phyloP scores from a whole-genome alignment of 2,329 filamentous ascomycete genomes.

The Xylariaceae sp. region DNA sequence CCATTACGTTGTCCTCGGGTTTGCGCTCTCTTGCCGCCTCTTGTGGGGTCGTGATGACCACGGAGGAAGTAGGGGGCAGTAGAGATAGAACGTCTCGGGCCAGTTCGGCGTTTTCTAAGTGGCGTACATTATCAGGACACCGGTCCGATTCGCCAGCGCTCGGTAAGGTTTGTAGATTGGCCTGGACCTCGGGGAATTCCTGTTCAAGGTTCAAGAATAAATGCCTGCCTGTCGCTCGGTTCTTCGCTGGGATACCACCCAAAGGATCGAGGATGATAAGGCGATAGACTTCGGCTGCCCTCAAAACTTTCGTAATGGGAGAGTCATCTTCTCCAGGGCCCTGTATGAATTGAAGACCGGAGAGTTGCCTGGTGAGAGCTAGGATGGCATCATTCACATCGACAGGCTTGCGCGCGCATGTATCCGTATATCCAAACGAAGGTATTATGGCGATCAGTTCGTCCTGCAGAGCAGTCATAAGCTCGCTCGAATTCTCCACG shows the following conservation, averaged over 20 bases:
- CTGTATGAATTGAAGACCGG: conserved; percentile 52
- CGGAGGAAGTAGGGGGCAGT: conserved; percentile 78
- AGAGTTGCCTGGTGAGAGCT: conserved; percentile 70
- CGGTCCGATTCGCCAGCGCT: conserved; percentile 25
- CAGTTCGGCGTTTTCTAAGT: conserved; percentile 67
- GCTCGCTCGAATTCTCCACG: conserved; percentile 44
- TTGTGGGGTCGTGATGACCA: conserved; percentile 77
- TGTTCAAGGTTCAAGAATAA: conserved; percentile 93
- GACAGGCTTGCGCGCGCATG: conserved; percentile 35
- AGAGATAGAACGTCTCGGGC: conserved; percentile 65
- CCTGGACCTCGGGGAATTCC: conserved; percentile 66
- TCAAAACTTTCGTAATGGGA: conserved; percentile 31
- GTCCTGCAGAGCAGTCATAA: conserved; percentile 61
- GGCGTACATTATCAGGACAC: conserved; percentile 29
- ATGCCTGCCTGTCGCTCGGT: conserved; percentile 59
- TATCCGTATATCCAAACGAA: conserved; percentile 39
- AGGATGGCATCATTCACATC: conserved; percentile 61
- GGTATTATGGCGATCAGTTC: conserved; percentile 68
- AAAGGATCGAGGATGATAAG: conserved; percentile 83
- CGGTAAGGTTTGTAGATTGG: conserved; percentile 45
- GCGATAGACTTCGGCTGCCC: conserved; percentile 58
- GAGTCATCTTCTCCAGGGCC: conserved; percentile 35
- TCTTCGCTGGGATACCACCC: conserved; percentile 71
- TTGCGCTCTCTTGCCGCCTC: conserved; percentile 60
- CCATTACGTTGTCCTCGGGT: conserved; percentile 50